These are phyloP conservation scores for Trametes versicolor DNA, from an alignment of 1,284 basidiomycete genomes.

Conservation along the genomic window DNA sequence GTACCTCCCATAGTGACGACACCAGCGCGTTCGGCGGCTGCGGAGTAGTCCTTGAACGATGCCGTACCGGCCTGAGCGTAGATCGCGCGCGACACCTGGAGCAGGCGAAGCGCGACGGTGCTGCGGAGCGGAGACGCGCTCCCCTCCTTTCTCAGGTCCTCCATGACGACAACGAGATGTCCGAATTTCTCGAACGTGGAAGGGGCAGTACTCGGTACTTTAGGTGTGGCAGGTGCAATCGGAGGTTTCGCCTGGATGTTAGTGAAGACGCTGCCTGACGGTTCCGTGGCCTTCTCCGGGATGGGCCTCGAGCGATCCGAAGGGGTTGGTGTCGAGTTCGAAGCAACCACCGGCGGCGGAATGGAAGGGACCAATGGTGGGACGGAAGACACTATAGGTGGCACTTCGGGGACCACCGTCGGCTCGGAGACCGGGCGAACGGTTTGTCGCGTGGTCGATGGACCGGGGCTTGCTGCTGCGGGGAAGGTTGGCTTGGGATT, in stretches of 20 bases:
- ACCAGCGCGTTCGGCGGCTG: slow-evolving; percentile 54
- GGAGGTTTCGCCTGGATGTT: neutral
- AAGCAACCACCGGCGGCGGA: too few species aligned
- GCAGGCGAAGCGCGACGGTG: slow-evolving; percentile 49
- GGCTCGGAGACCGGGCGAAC: too few species aligned
- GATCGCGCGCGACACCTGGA: slow-evolving; percentile 45
- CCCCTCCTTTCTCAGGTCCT: neutral
- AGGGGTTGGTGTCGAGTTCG: too few species aligned
- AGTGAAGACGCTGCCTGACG: neutral
- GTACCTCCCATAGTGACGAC: slow-evolving; percentile 59
- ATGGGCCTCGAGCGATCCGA: too few species aligned
- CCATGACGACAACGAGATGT: neutral
- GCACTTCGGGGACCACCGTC: too few species aligned
- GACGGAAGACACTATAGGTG: too few species aligned
- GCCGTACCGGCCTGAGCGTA: slow-evolving; percentile 55
- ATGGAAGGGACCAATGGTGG: too few species aligned
- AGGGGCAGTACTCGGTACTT: neutral
- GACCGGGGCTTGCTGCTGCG: too few species aligned
- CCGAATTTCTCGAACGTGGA: neutral
- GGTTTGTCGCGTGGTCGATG: too few species aligned
- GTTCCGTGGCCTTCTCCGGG: too few species aligned
- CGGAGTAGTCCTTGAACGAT: slow-evolving; percentile 56
- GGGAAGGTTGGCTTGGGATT: too few species aligned
- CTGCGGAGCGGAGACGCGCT: slow-evolving; percentile 48
- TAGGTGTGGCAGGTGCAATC: neutral